Evolutionary conservation across 2,329 filamentous ascomycete genomes (phyloP).

Genomic region (Tetracladium maxilliforme): DNA sequence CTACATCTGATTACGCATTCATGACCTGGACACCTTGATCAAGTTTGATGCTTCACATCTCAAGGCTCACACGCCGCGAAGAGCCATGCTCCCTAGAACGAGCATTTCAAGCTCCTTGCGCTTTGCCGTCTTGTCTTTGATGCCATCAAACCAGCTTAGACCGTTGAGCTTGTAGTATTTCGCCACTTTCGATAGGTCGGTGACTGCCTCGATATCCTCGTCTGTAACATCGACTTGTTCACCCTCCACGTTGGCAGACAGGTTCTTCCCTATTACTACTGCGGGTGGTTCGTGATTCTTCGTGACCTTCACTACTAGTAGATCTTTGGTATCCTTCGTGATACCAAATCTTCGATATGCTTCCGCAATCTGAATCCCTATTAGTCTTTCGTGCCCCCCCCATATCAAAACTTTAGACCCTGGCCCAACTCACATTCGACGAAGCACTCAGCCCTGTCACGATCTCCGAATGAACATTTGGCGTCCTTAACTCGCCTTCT

Average conservation of each 20-base stretch:
- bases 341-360: constrained; percentile 84
- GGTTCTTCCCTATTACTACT: constrained; percentile 35
- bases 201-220: constrained; percentile 36
- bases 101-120: constrained; percentile 49
- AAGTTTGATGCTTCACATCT: no score
- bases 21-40: no score
- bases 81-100: constrained; percentile 62
- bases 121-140: constrained; percentile 17
- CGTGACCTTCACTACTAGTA: constrained; percentile 74
- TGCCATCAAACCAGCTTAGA: constrained; percentile 16
- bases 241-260: constrained; percentile 48
- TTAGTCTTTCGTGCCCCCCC: no score
- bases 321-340: constrained; percentile 47
- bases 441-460: constrained; percentile 38
- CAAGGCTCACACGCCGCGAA: constrained; percentile 45
- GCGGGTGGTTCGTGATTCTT: constrained; percentile 28
- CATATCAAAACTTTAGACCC: no score
- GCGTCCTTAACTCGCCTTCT: constrained; percentile 24
- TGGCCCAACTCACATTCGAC: constrained; percentile 36
- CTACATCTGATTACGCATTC: no score
- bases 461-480: constrained; percentile 40
- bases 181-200: constrained; percentile 55
- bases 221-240: constrained; percentile 44
- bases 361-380: constrained; percentile 93
- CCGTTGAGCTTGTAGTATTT: constrained; percentile 79